Base-by-base conservation (phyloP, 768 basidiomycete genomes). In the Mycena venus region DNA sequence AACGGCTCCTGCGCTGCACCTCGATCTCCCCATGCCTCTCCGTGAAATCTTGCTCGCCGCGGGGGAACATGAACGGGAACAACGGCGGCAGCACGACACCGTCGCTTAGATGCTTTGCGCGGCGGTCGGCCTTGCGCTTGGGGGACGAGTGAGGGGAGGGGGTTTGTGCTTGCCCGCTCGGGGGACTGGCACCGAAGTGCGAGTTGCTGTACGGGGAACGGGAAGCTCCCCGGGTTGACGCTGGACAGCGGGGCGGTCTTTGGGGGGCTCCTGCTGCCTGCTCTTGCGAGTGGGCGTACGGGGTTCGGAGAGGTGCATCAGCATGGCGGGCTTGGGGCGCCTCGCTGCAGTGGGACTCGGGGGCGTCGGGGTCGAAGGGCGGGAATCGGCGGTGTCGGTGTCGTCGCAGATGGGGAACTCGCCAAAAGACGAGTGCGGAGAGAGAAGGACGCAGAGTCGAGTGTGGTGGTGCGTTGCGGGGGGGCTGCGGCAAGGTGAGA, bases 401-500 rank as follows among this genome's bases (percentile, higher is more conserved):
- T 95, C 94, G 75, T 95, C 94, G 77, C 94, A 95, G 55, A 95
- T 83, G 3, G 92, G 94, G 81, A 94, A 94, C 40, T 21, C 49
- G 60, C 44, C 49, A n/a, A n/a, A n/a, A n/a, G n/a, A n/a, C n/a
- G 51, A 40, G 83, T 85, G 56, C 72, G n/a, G 31, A 36, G 64
- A 7, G 47, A 4, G 47, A n/a, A 47, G 1, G 47, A n/a, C 21
- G 47, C 42, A 14, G 77, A 60, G 58, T 80, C 78, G 64, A 78
- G 59, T n/a, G 82, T 82, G 12, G 81, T 78, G 1, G 81, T 77
- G 58, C 85, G 86, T 59, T 84, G 85, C n/a, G n/a, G 42, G 80
- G 73, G 74, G 75, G 49, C 82, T 73, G 29, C 56, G 56, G 21
- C 51, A 32, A 17, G 19, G 56, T 32, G 31, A 32, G 55, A 21